Evolutionary conservation across 768 basidiomycete species (phyloP).

Genomic region (Lactifluus hygrophoroides): DNA sequence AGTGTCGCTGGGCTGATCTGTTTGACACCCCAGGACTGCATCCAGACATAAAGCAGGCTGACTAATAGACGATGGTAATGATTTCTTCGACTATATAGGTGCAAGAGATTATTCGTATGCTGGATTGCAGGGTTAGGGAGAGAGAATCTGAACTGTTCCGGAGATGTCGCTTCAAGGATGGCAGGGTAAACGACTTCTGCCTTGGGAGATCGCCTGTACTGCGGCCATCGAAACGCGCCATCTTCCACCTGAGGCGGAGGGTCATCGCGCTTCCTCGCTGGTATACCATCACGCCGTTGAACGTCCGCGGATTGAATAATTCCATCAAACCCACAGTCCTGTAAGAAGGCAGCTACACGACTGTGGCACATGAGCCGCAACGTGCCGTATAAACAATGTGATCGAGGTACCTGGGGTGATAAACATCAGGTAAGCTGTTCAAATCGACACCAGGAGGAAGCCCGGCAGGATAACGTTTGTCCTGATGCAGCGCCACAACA

Average conservation of each 20-base stretch:
- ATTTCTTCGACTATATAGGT: constrained; percentile 2
- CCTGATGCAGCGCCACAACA: background rate
- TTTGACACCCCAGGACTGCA: constrained; percentile 16
- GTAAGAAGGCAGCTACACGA: constrained; percentile 8
- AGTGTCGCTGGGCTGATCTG: constrained; percentile 12
- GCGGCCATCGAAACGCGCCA: constrained; percentile 11
- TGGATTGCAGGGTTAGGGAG: constrained; percentile 11
- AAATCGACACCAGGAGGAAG: constrained; percentile 1
- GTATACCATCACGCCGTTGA: background rate
- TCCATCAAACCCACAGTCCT: constrained; percentile 14
- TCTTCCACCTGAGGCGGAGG: constrained; percentile 2
- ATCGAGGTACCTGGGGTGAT: constrained; percentile 12
- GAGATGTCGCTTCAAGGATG: constrained; percentile 8
- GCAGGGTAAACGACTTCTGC: constrained; percentile 15
- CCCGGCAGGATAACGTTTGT: background rate
- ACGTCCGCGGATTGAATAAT: constrained; percentile 12
- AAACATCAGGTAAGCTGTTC: constrained; percentile 7
- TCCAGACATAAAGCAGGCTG: constrained; percentile 14
- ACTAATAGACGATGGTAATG: background rate
- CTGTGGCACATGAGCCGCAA: constrained; percentile 3
- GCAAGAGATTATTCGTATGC: constrained; percentile 3
- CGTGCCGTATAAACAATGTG: background rate
- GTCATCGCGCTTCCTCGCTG: constrained; percentile 1
- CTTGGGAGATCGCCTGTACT: constrained; percentile 3
- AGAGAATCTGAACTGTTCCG: constrained; percentile 12